Conservation (phyloP, 78 protist species). For the Creolimax fragrantissima region DNA sequence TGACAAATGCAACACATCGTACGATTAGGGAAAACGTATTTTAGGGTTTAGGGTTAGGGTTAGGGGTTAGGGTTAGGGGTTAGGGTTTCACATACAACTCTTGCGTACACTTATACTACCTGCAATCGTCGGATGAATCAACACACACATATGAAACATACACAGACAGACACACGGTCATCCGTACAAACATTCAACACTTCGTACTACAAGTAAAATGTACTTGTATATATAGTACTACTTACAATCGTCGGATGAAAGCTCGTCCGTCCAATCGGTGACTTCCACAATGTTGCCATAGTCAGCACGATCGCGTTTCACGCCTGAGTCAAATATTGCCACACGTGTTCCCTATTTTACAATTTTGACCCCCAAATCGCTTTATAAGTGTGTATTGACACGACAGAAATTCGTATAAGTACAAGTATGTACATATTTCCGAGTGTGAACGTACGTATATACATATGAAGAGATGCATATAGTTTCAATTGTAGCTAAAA, state of each 20-base stretch:
- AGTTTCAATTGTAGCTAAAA: not conserved
- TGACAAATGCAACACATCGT: not conserved
- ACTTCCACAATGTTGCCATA: slow-evolving; percentile 45
- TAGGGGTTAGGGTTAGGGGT: not conserved
- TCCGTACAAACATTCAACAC: too few species aligned
- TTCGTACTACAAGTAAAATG: not conserved
- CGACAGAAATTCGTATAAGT: not conserved
- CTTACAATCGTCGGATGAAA: not conserved
- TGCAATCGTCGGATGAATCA: too few species aligned
- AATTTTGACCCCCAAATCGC: not conserved
- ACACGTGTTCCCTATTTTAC: slow-evolving; percentile 35
- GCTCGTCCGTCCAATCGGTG: slow-evolving; percentile 69
- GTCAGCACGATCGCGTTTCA: slow-evolving; percentile 34
- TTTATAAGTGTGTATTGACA: not conserved
- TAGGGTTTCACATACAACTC: not conserved
- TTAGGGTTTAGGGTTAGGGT: not conserved
- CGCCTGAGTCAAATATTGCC: slow-evolving; percentile 80
- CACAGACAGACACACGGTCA: too few species aligned
- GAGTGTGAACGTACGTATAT: not conserved
- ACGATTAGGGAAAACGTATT: not conserved
- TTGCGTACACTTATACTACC: too few species aligned
- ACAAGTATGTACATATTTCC: not conserved
- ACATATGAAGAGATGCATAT: too few species aligned
- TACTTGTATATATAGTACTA: not conserved
- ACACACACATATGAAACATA: too few species aligned